phyloP scores from a whole-genome alignment of 257 asterid species.

The Scutellaria baicalensis region DNA sequence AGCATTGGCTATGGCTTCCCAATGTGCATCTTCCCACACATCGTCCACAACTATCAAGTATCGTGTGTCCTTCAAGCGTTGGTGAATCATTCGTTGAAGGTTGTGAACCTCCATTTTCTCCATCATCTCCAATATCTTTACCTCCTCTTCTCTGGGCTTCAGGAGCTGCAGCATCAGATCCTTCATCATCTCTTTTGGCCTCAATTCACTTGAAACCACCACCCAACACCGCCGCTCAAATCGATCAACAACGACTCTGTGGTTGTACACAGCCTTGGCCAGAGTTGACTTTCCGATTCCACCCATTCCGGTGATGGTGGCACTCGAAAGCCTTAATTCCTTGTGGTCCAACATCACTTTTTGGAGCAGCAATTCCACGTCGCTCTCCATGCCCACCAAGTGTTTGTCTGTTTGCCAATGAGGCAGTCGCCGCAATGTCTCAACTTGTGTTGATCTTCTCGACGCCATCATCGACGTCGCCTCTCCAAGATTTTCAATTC shows the following conservation, averaged over 20 bases:
- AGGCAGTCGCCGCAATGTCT: neutral
- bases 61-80: neutral
- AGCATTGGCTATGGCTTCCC: neutral
- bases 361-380: neutral
- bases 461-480: neutral
- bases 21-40: neutral
- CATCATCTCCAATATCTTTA: neutral
- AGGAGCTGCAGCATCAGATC: neutral
- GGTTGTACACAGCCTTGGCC: neutral
- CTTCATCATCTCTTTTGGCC: neutral
- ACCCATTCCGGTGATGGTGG: neutral
- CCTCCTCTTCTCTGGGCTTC: neutral
- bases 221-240: conserved; percentile 16
- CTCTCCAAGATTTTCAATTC: neutral
- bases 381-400: neutral
- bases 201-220: conserved; percentile 8
- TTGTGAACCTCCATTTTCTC: neutral
- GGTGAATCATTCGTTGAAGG: neutral
- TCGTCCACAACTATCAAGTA: neutral
- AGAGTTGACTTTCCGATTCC: neutral
- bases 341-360: neutral
- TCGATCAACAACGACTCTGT: neutral
- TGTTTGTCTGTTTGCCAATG: neutral
- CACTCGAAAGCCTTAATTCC: neutral
- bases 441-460: neutral